These are phyloP conservation scores for Groenewaldozyma auringiensis DNA, from an alignment of 1,139 yeast species.

Conservation along the genomic window DNA sequence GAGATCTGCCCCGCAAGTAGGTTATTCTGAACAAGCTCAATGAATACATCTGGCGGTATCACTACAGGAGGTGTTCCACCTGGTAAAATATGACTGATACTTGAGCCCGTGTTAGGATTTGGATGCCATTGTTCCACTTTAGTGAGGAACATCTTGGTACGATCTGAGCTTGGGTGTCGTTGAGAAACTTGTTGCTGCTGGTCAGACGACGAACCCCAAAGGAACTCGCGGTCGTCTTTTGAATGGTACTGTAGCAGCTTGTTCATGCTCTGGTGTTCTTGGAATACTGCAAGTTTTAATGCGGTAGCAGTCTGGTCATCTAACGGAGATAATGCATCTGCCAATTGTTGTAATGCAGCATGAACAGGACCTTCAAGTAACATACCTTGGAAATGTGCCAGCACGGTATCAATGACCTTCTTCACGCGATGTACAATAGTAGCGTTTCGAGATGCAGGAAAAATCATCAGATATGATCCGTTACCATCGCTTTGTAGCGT, in stretches of 20 bases:
- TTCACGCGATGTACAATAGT: constrained; percentile 22
- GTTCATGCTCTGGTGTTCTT: constrained; percentile 38
- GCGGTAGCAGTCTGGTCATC: constrained; percentile 40
- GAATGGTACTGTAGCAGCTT: constrained; percentile 25
- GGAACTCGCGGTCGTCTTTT: constrained; percentile 17
- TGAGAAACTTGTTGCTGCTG: constrained; percentile 17
- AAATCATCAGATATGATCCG: not conserved
- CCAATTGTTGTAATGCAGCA: constrained; percentile 37
- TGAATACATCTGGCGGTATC: constrained; percentile 30
- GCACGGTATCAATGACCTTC: constrained; percentile 39
- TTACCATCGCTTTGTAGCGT: constrained; percentile 25
- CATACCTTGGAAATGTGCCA: constrained; percentile 47
- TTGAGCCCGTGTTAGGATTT: constrained; percentile 5
- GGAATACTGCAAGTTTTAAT: constrained; percentile 37
- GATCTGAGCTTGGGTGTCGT: constrained; percentile 15
- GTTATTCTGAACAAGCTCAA: constrained; percentile 24
- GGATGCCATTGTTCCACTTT: constrained; percentile 15
- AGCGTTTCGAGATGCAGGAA: constrained; percentile 5
- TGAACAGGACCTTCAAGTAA: constrained; percentile 44
- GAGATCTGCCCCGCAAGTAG: constrained; percentile 33
- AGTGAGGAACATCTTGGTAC: constrained; percentile 20
- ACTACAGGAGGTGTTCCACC: constrained; percentile 12
- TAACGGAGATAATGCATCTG: constrained; percentile 40
- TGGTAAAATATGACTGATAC: constrained; percentile 18
- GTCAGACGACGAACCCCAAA: constrained; percentile 19